phyloP scores from a whole-genome alignment of 495 filamentous ascomycete genomes.

The Wilcoxina mikolae region DNA sequence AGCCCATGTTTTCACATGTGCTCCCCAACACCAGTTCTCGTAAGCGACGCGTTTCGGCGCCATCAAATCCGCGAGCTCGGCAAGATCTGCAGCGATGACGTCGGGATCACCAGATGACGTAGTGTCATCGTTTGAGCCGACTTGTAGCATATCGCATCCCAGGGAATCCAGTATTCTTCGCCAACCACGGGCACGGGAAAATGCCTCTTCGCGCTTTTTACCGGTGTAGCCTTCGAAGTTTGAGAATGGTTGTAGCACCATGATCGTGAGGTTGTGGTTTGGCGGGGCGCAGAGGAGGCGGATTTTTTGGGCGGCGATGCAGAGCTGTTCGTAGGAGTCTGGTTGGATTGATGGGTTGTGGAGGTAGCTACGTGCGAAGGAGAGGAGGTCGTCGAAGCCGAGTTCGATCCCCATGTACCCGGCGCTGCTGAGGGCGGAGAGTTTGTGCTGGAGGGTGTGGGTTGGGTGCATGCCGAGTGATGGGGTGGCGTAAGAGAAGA shows the following conservation, averaged over 20 bases:
- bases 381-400: slow-evolving; percentile 58
- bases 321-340: slow-evolving; percentile 31
- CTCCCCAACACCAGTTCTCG: slow-evolving; percentile 79
- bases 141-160: slow-evolving; percentile 44
- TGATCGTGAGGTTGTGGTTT: slow-evolving; percentile 40
- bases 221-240: slow-evolving; percentile 68
- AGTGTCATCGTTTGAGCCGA: slow-evolving; percentile 54
- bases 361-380: slow-evolving; percentile 39
- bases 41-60: slow-evolving; percentile 49
- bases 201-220: slow-evolving; percentile 50
- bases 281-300: slow-evolving; percentile 35
- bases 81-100: slow-evolving; percentile 45
- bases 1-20: slow-evolving; percentile 52
- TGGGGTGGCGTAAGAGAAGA: slow-evolving; percentile 44
- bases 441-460: slow-evolving; percentile 47
- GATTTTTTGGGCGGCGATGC: slow-evolving; percentile 38
- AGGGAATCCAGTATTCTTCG: slow-evolving; percentile 55
- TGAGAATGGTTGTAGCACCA: slow-evolving; percentile 66
- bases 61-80: slow-evolving; percentile 48
- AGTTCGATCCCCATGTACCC: slow-evolving; percentile 62
- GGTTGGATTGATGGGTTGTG: slow-evolving; percentile 35
- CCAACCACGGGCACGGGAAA: slow-evolving; percentile 51
- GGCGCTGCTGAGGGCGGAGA: slow-evolving; percentile 49
- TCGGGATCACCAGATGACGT: slow-evolving; percentile 38
- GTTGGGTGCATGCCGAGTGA: slow-evolving; percentile 41